Evolutionary conservation across 2,329 filamentous ascomycete genomes (phyloP).

Genomic region (Penicillium freii): DNA sequence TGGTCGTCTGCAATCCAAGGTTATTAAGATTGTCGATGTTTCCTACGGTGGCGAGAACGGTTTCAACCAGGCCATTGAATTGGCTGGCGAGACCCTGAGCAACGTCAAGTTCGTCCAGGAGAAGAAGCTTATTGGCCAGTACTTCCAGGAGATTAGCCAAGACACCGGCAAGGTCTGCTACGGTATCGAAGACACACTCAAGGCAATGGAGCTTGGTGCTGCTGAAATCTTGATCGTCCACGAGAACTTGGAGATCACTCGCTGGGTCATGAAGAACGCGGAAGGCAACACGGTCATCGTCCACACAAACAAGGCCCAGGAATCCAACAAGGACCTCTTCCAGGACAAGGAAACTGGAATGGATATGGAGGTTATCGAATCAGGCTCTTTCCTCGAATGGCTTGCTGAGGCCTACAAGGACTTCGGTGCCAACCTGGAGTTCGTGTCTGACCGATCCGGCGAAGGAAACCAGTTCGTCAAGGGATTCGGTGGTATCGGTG

Average conservation of each 20-base stretch:
- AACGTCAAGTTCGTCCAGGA: slow-evolving; percentile 99
- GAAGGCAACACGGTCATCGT: slow-evolving; percentile 70
- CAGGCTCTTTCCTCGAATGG: slow-evolving; percentile 97
- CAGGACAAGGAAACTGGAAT: slow-evolving; percentile 93
- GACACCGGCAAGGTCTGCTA: slow-evolving; percentile 97
- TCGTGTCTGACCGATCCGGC: slow-evolving; percentile 94
- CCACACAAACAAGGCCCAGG: slow-evolving; percentile 85
- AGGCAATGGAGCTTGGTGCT: slow-evolving; percentile 92
- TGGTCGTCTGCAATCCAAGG: slow-evolving; percentile 82
- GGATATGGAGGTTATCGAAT: slow-evolving; percentile 91
- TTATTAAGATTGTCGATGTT: slow-evolving; percentile 99
- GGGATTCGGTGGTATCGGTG: slow-evolving; percentile 97
- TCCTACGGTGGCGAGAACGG: slow-evolving; percentile 99
- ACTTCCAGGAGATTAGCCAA: slow-evolving; percentile 98
- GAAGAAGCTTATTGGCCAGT: slow-evolving; percentile 98
- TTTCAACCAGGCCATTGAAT: slow-evolving; percentile 98
- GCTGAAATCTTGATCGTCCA: slow-evolving; percentile 94
- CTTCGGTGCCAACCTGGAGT: slow-evolving; percentile 92
- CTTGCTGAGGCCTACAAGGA: slow-evolving; percentile 98
- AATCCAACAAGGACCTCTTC: slow-evolving; percentile 77
- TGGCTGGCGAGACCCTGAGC: slow-evolving; percentile 90
- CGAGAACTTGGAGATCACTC: slow-evolving; percentile 92
- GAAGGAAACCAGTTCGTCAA: slow-evolving; percentile 99
- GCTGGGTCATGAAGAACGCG: slow-evolving; percentile 83
- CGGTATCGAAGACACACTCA: slow-evolving; percentile 94